Evolutionary conservation across 192 early-diverging fungal genomes (phyloP).

Genomic region (Globomyces pollinis-pini): DNA sequence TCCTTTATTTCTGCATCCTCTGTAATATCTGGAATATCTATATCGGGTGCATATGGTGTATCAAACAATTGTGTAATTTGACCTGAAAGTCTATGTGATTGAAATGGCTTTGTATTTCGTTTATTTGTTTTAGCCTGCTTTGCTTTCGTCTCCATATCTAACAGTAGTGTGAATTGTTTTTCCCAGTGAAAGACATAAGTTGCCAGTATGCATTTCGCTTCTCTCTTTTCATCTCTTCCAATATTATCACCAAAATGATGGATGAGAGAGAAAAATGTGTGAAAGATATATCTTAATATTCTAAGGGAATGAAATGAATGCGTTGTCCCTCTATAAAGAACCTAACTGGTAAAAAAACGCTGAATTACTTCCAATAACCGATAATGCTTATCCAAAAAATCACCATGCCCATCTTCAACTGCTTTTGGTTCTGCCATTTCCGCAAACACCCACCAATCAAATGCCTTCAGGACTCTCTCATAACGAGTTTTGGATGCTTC

Average conservation of each 20-base stretch:
- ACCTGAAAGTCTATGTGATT: constrained; percentile 2
- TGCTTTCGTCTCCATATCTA: constrained; percentile 15
- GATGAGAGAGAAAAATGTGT: constrained; percentile 37
- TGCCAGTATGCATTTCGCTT: constrained; percentile 24
- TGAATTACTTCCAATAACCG: constrained; percentile 36
- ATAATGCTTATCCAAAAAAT: constrained; percentile 31
- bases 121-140: not conserved
- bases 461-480: constrained; percentile 25
- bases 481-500: constrained; percentile 14
- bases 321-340: constrained; percentile 40
- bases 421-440: constrained; percentile 12
- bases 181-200: constrained; percentile 35
- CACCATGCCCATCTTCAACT: constrained; percentile 23
- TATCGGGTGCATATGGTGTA: not conserved
- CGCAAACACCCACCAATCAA: constrained; percentile 34
- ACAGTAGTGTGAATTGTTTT: constrained; percentile 18
- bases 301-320: constrained; percentile 45
- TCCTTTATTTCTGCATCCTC: not conserved
- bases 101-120: not conserved
- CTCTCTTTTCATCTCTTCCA: constrained; percentile 26
- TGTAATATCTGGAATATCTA: not conserved
- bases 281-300: constrained; percentile 37
- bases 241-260: constrained; percentile 32
- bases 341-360: constrained; percentile 13
- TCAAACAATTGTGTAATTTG: constrained; percentile 3